Conservation (phyloP, 768 basidiomycete genomes). For the Rickenella mellea region DNA sequence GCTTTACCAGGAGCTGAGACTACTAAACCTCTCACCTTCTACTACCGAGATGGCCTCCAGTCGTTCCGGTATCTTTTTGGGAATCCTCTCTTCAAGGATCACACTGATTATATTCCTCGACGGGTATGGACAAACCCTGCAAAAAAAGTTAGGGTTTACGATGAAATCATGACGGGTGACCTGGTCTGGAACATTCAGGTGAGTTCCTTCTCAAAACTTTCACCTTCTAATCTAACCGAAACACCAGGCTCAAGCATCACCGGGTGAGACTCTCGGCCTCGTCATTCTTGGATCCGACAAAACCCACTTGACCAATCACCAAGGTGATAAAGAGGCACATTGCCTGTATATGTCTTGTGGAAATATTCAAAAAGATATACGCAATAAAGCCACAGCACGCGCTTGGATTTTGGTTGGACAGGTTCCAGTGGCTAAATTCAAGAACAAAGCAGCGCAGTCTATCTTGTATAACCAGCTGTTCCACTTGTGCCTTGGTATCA, state of each 20-base stretch:
- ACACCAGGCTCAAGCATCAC: background rate
- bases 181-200: constrained; percentile 19
- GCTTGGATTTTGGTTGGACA: too few relatives aligned
- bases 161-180: constrained; percentile 17
- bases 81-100: constrained; percentile 14
- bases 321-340: constrained; percentile 21
- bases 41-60: constrained; percentile 20
- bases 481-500: too few relatives aligned
- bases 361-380: constrained; percentile 21
- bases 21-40: constrained; percentile 13
- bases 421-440: too few relatives aligned
- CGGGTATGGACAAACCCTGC: constrained; percentile 9
- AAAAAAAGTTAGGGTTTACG: constrained; percentile 7
- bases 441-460: too few relatives aligned
- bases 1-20: constrained; percentile 6
- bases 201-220: background rate
- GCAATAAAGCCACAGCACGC: constrained; percentile 23
- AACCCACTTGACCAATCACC: constrained; percentile 21
- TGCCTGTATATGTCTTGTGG: constrained; percentile 21
- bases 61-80: constrained; percentile 16
- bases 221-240: background rate
- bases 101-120: constrained; percentile 13
- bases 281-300: constrained; percentile 23
- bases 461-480: too few relatives aligned
- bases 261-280: constrained; percentile 17